phyloP scores from a whole-genome alignment of 1,284 basidiomycete species.

The Boletellus deceptivus region DNA sequence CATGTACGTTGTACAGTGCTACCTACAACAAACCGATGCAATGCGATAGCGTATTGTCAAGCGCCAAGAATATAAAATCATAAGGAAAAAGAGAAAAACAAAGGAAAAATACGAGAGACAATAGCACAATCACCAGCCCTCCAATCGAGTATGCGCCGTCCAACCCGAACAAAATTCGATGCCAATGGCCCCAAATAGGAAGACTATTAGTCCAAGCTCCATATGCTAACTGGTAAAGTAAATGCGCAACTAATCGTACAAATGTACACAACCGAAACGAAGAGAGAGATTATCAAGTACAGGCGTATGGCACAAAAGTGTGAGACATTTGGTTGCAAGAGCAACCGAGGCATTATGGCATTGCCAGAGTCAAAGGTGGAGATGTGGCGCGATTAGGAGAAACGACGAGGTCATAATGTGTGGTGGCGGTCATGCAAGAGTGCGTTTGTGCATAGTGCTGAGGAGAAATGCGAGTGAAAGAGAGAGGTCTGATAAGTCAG shows the following conservation, averaged over 20 bases:
- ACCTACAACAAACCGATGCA: constrained; percentile 32
- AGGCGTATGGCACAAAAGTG: constrained; percentile 34
- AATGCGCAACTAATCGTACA: constrained; percentile 36
- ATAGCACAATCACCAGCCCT: constrained; percentile 33
- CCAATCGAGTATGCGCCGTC: constrained; percentile 30
- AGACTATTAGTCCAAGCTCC: constrained; percentile 33
- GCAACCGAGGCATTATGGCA: constrained; percentile 16
- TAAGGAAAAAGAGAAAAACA: constrained; percentile 24
- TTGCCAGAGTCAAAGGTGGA: constrained; percentile 15
- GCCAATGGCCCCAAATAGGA: constrained; percentile 25
- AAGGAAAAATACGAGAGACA: constrained; percentile 13
- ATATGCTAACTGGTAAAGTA: constrained; percentile 36
- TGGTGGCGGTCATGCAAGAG: constrained; percentile 26
- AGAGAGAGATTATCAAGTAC: constrained; percentile 33
- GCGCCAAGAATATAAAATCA: constrained; percentile 33
- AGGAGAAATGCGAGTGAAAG: constrained; percentile 21
- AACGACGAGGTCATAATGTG: constrained; percentile 31
- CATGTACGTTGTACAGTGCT: constrained; percentile 27
- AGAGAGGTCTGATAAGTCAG: constrained; percentile 31
- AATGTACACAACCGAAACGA: constrained; percentile 30
- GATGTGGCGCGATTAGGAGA: constrained; percentile 32
- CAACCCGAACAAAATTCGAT: constrained; percentile 30
- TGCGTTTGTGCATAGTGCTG: constrained; percentile 23
- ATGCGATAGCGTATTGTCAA: constrained; percentile 27
- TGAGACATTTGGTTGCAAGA: constrained; percentile 19